Evolutionary conservation across 495 filamentous ascomycete species (phyloP).

Genomic region (Amniculicola lignicola): DNA sequence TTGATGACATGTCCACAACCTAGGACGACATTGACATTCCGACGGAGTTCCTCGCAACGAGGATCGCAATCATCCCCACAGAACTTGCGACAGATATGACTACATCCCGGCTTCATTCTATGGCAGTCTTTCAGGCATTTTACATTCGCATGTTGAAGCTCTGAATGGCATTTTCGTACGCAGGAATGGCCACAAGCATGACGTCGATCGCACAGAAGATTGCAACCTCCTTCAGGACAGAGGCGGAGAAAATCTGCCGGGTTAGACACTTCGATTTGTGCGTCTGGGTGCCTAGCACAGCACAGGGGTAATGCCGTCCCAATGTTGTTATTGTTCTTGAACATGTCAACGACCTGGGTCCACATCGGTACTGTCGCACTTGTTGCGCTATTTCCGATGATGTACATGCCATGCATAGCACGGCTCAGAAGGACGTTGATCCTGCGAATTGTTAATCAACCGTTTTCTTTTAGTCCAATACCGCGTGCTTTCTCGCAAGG

Average conservation of each 20-base stretch:
- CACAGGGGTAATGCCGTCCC: slow-evolving; percentile 55
- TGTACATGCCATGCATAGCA: slow-evolving; percentile 79
- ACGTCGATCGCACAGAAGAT: slow-evolving; percentile 54
- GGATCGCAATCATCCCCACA: slow-evolving; percentile 61
- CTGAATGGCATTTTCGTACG: slow-evolving; percentile 65
- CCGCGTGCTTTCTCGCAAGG: no score
- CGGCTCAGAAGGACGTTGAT: slow-evolving; percentile 75
- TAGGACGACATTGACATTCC: slow-evolving; percentile 45
- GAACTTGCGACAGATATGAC: slow-evolving; percentile 41
- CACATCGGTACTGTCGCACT: slow-evolving; percentile 64
- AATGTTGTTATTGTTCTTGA: slow-evolving; percentile 50
- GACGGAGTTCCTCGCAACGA: slow-evolving; percentile 47
- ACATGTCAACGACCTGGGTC: slow-evolving; percentile 57
- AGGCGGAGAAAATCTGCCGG: slow-evolving; percentile 61
- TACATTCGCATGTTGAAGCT: slow-evolving; percentile 39
- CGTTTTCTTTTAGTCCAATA: no score
- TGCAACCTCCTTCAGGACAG: slow-evolving; percentile 72
- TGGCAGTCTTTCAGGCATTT: slow-evolving; percentile 61
- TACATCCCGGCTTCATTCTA: slow-evolving; percentile 57
- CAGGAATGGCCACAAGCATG: slow-evolving; percentile 74
- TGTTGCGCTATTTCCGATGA: slow-evolving; percentile 69
- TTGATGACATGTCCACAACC: slow-evolving; percentile 58
- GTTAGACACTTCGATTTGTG: slow-evolving; percentile 51
- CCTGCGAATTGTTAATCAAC: slow-evolving; percentile 32
- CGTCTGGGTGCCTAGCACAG: slow-evolving; percentile 67